These are phyloP conservation scores for Penicillium waksmanii DNA, from an alignment of 495 filamentous ascomycete genomes.

Conservation along the genomic window DNA sequence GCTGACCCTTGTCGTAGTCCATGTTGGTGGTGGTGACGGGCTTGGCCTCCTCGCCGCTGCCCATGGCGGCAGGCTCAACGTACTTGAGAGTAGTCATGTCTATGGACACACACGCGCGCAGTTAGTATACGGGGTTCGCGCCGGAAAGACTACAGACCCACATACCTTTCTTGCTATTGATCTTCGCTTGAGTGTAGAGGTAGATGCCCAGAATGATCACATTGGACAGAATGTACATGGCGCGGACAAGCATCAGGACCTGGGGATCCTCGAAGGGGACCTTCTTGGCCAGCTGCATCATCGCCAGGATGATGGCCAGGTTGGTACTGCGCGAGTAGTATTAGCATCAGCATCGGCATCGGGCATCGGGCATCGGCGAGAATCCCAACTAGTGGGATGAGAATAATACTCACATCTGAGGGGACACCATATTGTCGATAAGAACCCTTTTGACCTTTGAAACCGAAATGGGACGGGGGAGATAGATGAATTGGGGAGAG, in stretches of 20 bases:
- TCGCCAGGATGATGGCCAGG: slow-evolving; percentile 89
- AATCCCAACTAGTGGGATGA: background rate
- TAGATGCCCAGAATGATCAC: slow-evolving; percentile 83
- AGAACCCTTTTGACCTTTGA: slow-evolving; percentile 14
- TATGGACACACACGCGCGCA: slow-evolving; percentile 33
- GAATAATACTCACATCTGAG: slow-evolving; percentile 46
- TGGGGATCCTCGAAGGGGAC: slow-evolving; percentile 91
- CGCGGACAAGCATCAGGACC: slow-evolving; percentile 82
- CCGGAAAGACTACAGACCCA: slow-evolving; percentile 3
- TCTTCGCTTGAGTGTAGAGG: slow-evolving; percentile 76
- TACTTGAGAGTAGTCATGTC: slow-evolving; percentile 98
- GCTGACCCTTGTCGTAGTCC: slow-evolving; percentile 86
- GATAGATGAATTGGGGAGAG: slow-evolving; percentile 28
- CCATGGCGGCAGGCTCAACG: slow-evolving; percentile 91
- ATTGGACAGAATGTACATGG: slow-evolving; percentile 83
- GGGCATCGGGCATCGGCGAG: slow-evolving; percentile 15
- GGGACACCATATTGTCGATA: slow-evolving; percentile 49
- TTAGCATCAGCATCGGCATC: slow-evolving; percentile 7
- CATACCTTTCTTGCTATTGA: slow-evolving; percentile 95
- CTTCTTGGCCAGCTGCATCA: slow-evolving; percentile 98
- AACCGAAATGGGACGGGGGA: slow-evolving; percentile 14
- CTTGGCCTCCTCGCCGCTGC: slow-evolving; percentile 88
- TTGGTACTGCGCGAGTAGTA: slow-evolving; percentile 66
- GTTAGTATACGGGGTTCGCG: background rate
- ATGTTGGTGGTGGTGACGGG: slow-evolving; percentile 93